These are phyloP conservation scores for Colletotrichum sansevieriae DNA, from an alignment of 2,329 filamentous ascomycete genomes.

Conservation along the genomic window DNA sequence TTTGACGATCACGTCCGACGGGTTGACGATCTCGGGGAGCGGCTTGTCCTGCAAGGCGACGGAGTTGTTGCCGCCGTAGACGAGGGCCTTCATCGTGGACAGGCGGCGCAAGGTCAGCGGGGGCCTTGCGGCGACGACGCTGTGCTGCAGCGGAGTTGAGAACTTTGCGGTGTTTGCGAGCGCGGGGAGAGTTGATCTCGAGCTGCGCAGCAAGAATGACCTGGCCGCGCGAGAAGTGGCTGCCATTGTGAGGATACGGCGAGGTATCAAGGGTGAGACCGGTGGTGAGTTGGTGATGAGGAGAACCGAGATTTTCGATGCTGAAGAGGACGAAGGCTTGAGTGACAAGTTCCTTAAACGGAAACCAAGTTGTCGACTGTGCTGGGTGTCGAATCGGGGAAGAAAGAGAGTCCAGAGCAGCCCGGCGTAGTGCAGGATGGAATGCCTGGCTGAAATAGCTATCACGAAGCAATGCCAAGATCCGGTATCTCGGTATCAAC, in stretches of 20 bases:
- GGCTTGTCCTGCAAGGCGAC: conserved; percentile 51
- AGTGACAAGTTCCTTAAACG: no score
- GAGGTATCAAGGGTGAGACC: conserved; percentile 4
- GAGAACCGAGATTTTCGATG: not conserved
- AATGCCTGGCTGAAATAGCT: no score
- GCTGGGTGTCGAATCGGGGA: no score
- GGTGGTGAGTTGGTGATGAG: not conserved
- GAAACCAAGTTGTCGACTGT: no score
- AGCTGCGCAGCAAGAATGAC: conserved; percentile 13
- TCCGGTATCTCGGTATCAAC: not conserved
- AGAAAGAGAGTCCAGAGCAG: no score
- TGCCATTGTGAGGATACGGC: conserved; percentile 15
- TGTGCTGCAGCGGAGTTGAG: not conserved
- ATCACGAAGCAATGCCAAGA: not conserved
- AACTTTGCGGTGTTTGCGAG: not conserved
- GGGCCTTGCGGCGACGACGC: not conserved
- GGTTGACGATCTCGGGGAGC: conserved; percentile 48
- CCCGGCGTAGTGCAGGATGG: no score
- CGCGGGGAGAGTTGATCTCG: not conserved
- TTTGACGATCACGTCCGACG: conserved; percentile 52
- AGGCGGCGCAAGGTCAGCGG: not conserved
- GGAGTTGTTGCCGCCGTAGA: conserved; percentile 53
- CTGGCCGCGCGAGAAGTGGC: conserved; percentile 12
- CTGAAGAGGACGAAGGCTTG: no score
- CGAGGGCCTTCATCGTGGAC: conserved; percentile 60